Percentiles rank a stretch among this genome's conserved stretches.
Evolutionary conservation across 2,329 filamentous ascomycete genomes (phyloP).

Genomic region (Colletotrichum higginsianum): DNA sequence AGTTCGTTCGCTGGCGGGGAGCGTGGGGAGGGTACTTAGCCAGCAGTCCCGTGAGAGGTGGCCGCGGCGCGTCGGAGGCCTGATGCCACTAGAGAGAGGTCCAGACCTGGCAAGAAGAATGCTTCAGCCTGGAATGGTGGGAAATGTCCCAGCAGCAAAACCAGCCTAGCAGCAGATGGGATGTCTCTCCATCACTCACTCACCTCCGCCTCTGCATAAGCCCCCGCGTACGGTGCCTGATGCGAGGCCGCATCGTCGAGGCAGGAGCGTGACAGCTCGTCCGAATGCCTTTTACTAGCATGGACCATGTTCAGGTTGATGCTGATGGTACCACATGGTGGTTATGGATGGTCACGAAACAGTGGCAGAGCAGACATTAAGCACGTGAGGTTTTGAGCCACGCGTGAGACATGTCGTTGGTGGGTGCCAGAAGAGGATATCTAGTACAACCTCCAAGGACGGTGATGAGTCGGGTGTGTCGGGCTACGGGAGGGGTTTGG

Average conservation of each 20-base stretch:
- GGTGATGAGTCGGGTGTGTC: background rate
- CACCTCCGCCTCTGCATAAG: background rate
- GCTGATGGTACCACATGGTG: conserved; percentile 15
- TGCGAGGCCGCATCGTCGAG: conserved; percentile 1
- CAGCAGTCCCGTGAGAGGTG: too few species aligned
- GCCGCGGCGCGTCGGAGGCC: too few species aligned
- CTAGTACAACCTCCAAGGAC: background rate
- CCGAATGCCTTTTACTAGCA: background rate
- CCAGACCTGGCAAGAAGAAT: background rate
- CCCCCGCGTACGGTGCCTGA: conserved; percentile 1
- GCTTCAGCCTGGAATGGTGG: background rate
- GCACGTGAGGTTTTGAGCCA: conserved; percentile 27
- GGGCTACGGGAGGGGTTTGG: background rate
- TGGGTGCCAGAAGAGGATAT: background rate
- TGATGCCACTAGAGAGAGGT: background rate
- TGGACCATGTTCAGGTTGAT: conserved; percentile 1
- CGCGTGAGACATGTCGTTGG: conserved; percentile 15
- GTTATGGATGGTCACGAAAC: conserved; percentile 10
- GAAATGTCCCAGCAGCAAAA: background rate
- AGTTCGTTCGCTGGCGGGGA: too few species aligned
- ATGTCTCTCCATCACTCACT: background rate
- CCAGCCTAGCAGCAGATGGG: conserved; percentile 7
- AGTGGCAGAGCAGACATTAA: background rate
- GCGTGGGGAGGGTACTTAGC: too few species aligned
- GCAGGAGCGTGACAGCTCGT: conserved; percentile 19